A percentile compares a stretch with the other conserved stretches of the same genome.
Evolutionary conservation across 2,329 filamentous ascomycete genomes (phyloP).

Genomic region (Didymella lethalis): DNA sequence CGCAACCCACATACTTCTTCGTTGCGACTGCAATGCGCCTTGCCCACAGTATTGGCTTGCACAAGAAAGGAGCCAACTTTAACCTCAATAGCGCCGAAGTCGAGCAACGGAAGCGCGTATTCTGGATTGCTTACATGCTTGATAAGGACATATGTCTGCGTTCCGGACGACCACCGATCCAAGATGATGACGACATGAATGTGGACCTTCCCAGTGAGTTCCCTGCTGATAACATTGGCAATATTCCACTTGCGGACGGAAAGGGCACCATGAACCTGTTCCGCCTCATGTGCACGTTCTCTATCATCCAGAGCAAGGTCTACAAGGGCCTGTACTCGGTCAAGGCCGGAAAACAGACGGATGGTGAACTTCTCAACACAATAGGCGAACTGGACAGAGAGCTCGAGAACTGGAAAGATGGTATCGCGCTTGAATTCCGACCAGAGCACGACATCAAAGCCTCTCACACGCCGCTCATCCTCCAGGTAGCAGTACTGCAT

Average conservation of each 20-base stretch:
- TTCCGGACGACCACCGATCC: constrained; percentile 74
- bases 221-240: constrained; percentile 90
- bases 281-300: constrained; percentile 88
- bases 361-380: constrained; percentile 91
- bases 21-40: constrained; percentile 89
- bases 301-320: constrained; percentile 90
- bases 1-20: constrained; percentile 90
- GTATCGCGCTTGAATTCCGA: constrained; percentile 93
- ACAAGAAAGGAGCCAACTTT: constrained; percentile 92
- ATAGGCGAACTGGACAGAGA: constrained; percentile 88
- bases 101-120: constrained; percentile 83
- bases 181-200: constrained; percentile 88
- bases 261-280: constrained; percentile 96
- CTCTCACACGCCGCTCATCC: constrained; percentile 87
- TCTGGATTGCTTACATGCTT: constrained; percentile 78
- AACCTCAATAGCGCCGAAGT: constrained; percentile 93
- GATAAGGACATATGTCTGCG: constrained; percentile 78
- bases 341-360: constrained; percentile 87
- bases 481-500: constrained; percentile 93
- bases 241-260: constrained; percentile 87
- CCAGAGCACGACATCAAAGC: constrained; percentile 96
- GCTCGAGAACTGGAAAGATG: constrained; percentile 95
- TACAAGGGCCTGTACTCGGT: constrained; percentile 94
- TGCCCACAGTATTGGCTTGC: constrained; percentile 91
- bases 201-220: constrained; percentile 93